Base-by-base conservation (phyloP, 768 basidiomycete species). In the Lactarius trivialis region DNA sequence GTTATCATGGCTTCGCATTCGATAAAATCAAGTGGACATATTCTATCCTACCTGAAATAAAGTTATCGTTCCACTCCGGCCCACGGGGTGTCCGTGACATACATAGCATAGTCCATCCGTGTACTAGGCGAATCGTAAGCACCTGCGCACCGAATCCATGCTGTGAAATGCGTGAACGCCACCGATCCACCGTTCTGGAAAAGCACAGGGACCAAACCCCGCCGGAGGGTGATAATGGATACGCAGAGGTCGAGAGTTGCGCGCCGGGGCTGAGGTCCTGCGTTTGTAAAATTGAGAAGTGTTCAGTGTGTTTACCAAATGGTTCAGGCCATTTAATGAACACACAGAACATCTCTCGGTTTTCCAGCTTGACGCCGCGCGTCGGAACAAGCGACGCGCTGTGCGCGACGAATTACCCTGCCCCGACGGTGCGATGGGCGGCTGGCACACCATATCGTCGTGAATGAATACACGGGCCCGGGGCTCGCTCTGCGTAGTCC, bases 1-100 rank as follows among this genome's bases (percentile, higher is more conserved):
- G 6, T 14, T 24, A 24, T 15, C 4, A 19, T 41, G 19, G 19
- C 32, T 66, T 61, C 34, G 45, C 28, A 5, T 63, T 61, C 28
- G 63, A 52, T n/a, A 63, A 60, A 52, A 63, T 63, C n/a, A 36
- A 14, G 36, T 12, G 53, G 61, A 67, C n/a, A 60, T 60, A 15
- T 56, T 64, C 12, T 56, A 56, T 28, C 39, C 59, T 3, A 43
- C 67, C 3, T 65, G 34, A 17, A 33, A 12, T 24, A 19, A 33
- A 36, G n/a, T 32, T 12, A 21, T 17, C 37, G 11, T 39, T 6
- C 30, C n/a, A n/a, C n/a, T n/a, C n/a, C 33, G 34, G 21, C 58
- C 58, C 67, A 60, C 54, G 8, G 58, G 65, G 24, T 45, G 36
- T 66, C 61, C 28, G 64, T 67, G 28, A 66, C 41, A 55, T 63